A percentile compares a stretch with the other conserved stretches of the same genome.
Conservation (phyloP, 2,329 filamentous ascomycete species). For the Cryphonectria carpinicola region DNA sequence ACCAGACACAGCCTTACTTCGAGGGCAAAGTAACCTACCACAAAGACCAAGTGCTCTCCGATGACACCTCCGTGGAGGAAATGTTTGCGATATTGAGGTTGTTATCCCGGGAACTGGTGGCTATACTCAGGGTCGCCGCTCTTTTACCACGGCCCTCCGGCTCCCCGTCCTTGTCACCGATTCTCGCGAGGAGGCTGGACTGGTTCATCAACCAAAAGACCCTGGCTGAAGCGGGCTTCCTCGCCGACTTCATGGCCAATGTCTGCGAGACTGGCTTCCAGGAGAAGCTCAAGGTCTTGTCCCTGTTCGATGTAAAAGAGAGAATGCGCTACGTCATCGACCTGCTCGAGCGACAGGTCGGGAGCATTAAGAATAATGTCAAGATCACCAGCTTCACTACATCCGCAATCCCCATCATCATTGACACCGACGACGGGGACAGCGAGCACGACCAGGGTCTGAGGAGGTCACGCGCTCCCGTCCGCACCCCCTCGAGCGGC, state of each 20-base stretch:
- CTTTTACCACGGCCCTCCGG: conserved; percentile 73
- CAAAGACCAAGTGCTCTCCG: conserved; percentile 59
- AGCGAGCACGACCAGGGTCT: conserved; percentile 48
- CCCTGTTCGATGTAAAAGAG: conserved; percentile 77
- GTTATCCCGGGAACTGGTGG: conserved; percentile 82
- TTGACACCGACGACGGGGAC: conserved; percentile 59
- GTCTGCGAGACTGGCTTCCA: conserved; percentile 85
- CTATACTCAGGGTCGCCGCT: conserved; percentile 81
- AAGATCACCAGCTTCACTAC: conserved; percentile 80
- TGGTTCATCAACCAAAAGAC: conserved; percentile 85
- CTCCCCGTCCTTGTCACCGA: conserved; percentile 71
- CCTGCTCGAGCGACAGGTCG: conserved; percentile 80
- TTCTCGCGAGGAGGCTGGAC: conserved; percentile 85
- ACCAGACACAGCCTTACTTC: conserved; percentile 81
- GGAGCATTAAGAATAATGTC: conserved; percentile 82
- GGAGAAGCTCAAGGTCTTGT: conserved; percentile 85
- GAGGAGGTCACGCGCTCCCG: conserved; percentile 35
- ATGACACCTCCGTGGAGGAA: conserved; percentile 67
- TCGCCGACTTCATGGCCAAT: conserved; percentile 97
- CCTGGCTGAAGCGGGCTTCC: conserved; percentile 76
- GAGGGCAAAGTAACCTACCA: conserved; percentile 77
- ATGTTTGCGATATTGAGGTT: conserved; percentile 82
- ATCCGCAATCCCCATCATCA: conserved; percentile 62
- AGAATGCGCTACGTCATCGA: conserved; percentile 82
- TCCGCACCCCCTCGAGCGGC: conserved; percentile 32